phyloP scores from a whole-genome alignment of 1,139 yeast genomes.

The Taphrina communis region DNA sequence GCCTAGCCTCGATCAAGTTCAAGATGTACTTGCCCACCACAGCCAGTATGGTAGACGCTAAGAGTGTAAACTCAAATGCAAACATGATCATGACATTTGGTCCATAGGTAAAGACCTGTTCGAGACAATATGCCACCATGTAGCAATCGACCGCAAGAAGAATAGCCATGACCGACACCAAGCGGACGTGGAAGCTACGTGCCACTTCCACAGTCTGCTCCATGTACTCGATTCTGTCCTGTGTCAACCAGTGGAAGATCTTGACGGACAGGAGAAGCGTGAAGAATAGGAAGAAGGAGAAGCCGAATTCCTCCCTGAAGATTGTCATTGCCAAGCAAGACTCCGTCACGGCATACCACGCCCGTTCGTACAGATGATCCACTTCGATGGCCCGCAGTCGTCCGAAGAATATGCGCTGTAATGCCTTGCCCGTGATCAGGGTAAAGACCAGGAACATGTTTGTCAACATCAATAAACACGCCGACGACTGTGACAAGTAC shows the following conservation, averaged over 20 bases:
- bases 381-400: conserved; percentile 73
- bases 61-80: conserved; percentile 77
- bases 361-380: conserved; percentile 74
- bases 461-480: conserved; percentile 53
- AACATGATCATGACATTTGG: conserved; percentile 63
- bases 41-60: conserved; percentile 63
- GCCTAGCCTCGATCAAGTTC: conserved; percentile 63
- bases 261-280: conserved; percentile 60
- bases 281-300: conserved; percentile 56
- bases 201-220: conserved; percentile 47
- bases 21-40: conserved; percentile 60
- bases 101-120: conserved; percentile 58
- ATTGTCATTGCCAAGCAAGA: conserved; percentile 69
- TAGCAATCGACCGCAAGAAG: conserved; percentile 60
- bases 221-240: conserved; percentile 51
- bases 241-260: conserved; percentile 74
- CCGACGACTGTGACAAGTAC: conserved; percentile 56
- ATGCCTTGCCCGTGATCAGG: conserved; percentile 55
- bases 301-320: conserved; percentile 62
- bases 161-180: conserved; percentile 54
- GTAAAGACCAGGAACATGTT: conserved; percentile 57
- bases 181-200: conserved; percentile 49
- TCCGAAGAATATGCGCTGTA: conserved; percentile 70
- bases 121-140: conserved; percentile 63
- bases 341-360: conserved; percentile 70